Base-by-base conservation (phyloP, 2,329 filamentous ascomycete species). In the Diatrype stigma region DNA sequence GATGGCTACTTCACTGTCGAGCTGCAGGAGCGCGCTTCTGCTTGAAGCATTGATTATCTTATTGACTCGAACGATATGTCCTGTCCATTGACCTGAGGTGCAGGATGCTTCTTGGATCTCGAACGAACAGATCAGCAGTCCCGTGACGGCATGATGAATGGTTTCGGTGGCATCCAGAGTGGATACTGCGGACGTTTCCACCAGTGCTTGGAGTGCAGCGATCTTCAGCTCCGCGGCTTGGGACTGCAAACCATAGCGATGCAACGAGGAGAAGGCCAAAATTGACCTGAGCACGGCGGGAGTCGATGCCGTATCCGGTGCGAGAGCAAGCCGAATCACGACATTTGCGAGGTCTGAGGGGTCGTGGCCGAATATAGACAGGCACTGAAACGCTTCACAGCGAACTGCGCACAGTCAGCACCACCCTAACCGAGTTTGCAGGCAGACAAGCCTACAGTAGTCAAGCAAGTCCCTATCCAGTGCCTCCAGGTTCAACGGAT, bases 121-220 rank as follows among this genome's bases (percentile, higher is more conserved):
- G 23, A 61, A 58, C 3, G 61, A 63, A 48, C 50, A 63, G 12
- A 65, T 37, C 10, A 65, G 37, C 58, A 65, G 63, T 1, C 55
- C 56, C 3, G 63, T 50, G 12, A 58, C 63, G 26, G 61, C 49
- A 47, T 65, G 63, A 32, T 60, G 60, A 3, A 60, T 48, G 3
- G 58, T 53, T 45, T 63, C 62, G 14, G 48, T 50, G 4, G 48
- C 38, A 35, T 32, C 46, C 21, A 58, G 50, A 34, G 10, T 16
- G 5, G n/a, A 42, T 11, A 22, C 30, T 2, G 16, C 42, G 17
- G 54, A 51, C 22, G 48, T 51, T 17, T 47, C 46, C 6, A 34
- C 42, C 48, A 64, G 32, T 23, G 49, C 35, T 30, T 51, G 35
- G 6, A 63, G 28, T 3, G 57, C 60, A 14, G 51, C 42, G 12